These are phyloP conservation scores for Pseudogymnoascus destructans DNA, from an alignment of 2,329 filamentous ascomycete species.

Conservation along the genomic window DNA sequence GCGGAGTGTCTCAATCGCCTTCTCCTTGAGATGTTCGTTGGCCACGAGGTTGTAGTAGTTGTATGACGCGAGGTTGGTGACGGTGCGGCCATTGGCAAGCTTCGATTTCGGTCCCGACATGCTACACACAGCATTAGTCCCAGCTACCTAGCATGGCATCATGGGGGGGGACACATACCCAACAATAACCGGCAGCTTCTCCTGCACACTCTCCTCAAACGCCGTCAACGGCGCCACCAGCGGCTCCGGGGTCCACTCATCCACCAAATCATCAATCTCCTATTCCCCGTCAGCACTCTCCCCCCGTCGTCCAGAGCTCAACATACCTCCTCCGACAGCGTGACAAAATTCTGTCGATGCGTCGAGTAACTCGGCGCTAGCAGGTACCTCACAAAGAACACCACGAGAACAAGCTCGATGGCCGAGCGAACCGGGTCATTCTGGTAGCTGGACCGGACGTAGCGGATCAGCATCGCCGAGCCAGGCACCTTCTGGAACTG, in stretches of 20 bases:
- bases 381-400: conserved; percentile 91
- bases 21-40: conserved; percentile 86
- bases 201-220: conserved; percentile 69
- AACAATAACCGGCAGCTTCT: conserved; percentile 75
- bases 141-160: not conserved
- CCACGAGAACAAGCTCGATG: conserved; percentile 82
- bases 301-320: not conserved
- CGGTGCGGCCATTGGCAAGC: conserved; percentile 75
- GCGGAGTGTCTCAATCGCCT: conserved; percentile 83
- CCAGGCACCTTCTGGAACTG: conserved; percentile 85
- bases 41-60: conserved; percentile 97
- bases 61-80: conserved; percentile 85
- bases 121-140: conserved; percentile 31
- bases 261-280: conserved; percentile 94
- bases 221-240: conserved; percentile 61
- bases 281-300: conserved; percentile 21
- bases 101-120: conserved; percentile 85
- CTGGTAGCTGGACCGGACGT: conserved; percentile 95
- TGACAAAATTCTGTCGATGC: conserved; percentile 77
- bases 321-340: conserved; percentile 64
- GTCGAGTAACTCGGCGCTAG: conserved; percentile 87
- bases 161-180: conserved; percentile 47
- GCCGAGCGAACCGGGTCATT: conserved; percentile 89
- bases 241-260: conserved; percentile 92
- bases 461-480: conserved; percentile 85